Percentiles rank a stretch among this genome's conserved stretches.
Evolutionary conservation across 805 yeast species (phyloP).

Genomic region (Saturnispora silvae): DNA sequence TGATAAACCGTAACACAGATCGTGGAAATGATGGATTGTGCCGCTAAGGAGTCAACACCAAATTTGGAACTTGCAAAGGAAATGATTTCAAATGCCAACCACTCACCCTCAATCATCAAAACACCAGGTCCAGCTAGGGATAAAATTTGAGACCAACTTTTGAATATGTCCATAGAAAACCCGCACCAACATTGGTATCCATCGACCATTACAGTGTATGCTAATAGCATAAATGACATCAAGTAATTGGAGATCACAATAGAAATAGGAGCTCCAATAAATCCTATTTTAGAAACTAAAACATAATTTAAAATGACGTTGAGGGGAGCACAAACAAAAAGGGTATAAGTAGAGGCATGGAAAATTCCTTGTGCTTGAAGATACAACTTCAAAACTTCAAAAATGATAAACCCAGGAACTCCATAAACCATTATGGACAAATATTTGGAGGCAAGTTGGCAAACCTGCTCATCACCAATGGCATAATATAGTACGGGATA

Average conservation of each 20-base stretch:
- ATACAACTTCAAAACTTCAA: slow-evolving; percentile 46
- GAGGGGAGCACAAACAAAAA: slow-evolving; percentile 43
- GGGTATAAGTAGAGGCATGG: slow-evolving; percentile 44
- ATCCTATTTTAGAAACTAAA: slow-evolving; percentile 42
- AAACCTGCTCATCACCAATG: slow-evolving; percentile 38
- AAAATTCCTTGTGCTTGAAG: slow-evolving; percentile 51
- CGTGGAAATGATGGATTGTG: slow-evolving; percentile 39
- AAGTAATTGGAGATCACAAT: slow-evolving; percentile 47
- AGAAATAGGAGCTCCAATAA: slow-evolving; percentile 50
- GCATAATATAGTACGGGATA: slow-evolving; percentile 23
- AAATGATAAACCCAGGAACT: slow-evolving; percentile 44
- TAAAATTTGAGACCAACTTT: slow-evolving; percentile 35
- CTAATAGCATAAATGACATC: slow-evolving; percentile 37
- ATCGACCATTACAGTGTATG: slow-evolving; percentile 33
- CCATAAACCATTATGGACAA: slow-evolving; percentile 38
- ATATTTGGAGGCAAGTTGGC: slow-evolving; percentile 38
- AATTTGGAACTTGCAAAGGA: slow-evolving; percentile 44
- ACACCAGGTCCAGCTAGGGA: slow-evolving; percentile 44
- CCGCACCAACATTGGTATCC: slow-evolving; percentile 46
- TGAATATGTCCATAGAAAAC: slow-evolving; percentile 30
- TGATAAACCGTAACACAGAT: slow-evolving; percentile 40
- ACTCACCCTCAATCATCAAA: slow-evolving; percentile 51
- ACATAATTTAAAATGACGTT: slow-evolving; percentile 37
- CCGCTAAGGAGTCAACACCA: slow-evolving; percentile 43
- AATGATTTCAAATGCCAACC: slow-evolving; percentile 46